Evolutionary conservation across 2,329 filamentous ascomycete species (phyloP).

Genomic region (Pseudogymnoascus pannorum): DNA sequence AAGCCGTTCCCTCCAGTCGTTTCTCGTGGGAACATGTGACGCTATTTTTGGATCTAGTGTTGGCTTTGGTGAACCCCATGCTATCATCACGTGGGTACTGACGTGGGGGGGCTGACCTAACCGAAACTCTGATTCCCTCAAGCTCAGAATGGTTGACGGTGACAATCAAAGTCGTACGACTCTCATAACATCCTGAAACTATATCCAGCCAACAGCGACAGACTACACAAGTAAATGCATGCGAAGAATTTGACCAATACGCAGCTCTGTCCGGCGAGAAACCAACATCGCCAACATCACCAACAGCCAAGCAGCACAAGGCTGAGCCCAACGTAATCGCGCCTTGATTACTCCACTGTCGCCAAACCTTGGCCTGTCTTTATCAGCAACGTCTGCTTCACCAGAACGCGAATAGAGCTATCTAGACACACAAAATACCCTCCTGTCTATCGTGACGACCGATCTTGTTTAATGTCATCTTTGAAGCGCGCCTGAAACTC

Average conservation of each 20-base stretch:
- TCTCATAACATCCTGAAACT: background rate
- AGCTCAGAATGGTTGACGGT: background rate
- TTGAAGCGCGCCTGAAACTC: background rate
- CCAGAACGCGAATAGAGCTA: background rate
- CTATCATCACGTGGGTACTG: background rate
- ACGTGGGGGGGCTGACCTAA: conserved; percentile 6
- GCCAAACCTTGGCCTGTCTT: background rate
- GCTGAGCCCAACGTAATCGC: conserved; percentile 8
- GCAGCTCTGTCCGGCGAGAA: conserved; percentile 1
- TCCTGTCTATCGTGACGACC: background rate
- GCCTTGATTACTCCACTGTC: conserved; percentile 6
- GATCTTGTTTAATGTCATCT: conserved; percentile 6
- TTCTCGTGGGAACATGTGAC: background rate
- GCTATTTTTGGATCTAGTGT: conserved; percentile 1
- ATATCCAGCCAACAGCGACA: background rate
- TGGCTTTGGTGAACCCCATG: background rate
- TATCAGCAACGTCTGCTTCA: background rate
- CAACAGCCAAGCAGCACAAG: conserved; percentile 6
- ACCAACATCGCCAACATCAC: background rate
- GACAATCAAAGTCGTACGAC: conserved; percentile 3
- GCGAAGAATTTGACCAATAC: background rate
- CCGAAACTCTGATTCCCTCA: conserved; percentile 5
- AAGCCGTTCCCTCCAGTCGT: background rate
- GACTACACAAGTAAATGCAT: background rate
- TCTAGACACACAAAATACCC: conserved; percentile 1